phyloP scores from a whole-genome alignment of 2,329 filamentous ascomycete genomes.

The Capronia epimyces region DNA sequence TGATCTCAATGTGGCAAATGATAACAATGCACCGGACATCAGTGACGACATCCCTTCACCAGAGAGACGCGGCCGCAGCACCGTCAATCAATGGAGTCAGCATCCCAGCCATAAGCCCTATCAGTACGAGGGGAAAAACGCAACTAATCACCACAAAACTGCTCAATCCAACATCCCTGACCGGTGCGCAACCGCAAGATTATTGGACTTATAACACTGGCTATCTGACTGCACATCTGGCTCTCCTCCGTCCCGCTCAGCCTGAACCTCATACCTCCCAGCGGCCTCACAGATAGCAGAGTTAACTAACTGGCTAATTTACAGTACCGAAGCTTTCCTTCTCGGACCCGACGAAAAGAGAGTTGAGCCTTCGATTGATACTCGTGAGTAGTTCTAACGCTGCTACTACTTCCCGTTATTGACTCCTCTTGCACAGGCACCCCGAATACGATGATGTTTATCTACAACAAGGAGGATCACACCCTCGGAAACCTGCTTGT shows the following conservation, averaged over 20 bases:
- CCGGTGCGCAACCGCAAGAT: slow-evolving; percentile 11
- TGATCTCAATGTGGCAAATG: not conserved
- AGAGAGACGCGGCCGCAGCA: not conserved
- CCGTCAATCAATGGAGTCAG: slow-evolving; percentile 8
- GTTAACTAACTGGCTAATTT: slow-evolving; percentile 5
- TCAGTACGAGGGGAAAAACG: not conserved
- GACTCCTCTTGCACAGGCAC: slow-evolving; percentile 56
- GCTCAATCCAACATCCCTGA: slow-evolving; percentile 11
- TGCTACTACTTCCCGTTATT: not conserved
- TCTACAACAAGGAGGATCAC: slow-evolving; percentile 94
- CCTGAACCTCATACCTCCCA: not conserved
- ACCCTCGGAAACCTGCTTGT: slow-evolving; percentile 87
- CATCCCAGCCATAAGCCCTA: slow-evolving; percentile 7
- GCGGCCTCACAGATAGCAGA: not conserved
- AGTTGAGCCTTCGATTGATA: slow-evolving; percentile 80
- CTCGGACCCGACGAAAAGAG: slow-evolving; percentile 87
- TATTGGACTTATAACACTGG: not conserved
- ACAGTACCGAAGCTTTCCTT: slow-evolving; percentile 88
- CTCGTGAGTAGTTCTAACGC: slow-evolving; percentile 57
- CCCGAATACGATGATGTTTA: slow-evolving; percentile 91
- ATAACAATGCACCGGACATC: not conserved
- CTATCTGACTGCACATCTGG: not conserved
- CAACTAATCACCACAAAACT: slow-evolving; percentile 3
- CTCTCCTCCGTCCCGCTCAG: not conserved
- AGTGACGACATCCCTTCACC: not conserved